A percentile compares a stretch with the other conserved stretches of the same genome.
Conservation (phyloP, 345 rosid genomes). For the Durio zibethinus region DNA sequence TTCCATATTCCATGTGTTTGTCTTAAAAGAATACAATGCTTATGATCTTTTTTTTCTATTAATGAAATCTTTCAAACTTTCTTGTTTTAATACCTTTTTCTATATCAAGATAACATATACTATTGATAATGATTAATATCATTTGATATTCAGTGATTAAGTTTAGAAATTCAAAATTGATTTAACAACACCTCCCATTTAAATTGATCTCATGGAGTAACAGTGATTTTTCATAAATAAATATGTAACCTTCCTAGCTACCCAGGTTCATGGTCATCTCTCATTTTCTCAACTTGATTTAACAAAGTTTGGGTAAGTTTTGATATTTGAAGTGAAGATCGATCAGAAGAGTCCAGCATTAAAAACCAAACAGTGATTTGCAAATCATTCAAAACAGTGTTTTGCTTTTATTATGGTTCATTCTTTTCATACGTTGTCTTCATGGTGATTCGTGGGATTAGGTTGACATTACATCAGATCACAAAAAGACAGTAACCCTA, state of each 20-base stretch:
- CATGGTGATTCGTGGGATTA: conserved; percentile 51
- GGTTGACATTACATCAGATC: conserved; percentile 29
- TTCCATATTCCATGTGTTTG: conserved; percentile 93
- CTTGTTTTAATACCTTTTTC: background rate
- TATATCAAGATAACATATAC: no score
- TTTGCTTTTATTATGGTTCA: background rate
- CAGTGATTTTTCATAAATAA: background rate
- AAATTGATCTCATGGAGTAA: conserved; percentile 2
- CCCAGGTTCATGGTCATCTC: background rate
- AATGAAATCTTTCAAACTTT: background rate
- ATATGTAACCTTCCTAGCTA: background rate
- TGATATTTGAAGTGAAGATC: background rate
- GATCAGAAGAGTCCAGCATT: background rate
- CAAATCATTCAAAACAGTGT: background rate
- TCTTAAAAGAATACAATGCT: conserved; percentile 38
- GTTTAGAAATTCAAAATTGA: no score
- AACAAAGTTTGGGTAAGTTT: background rate
- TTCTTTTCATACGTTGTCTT: conserved; percentile 20
- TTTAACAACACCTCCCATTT: background rate
- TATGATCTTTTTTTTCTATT: background rate
- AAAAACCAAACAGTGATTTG: conserved; percentile 12
- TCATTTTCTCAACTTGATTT: background rate
- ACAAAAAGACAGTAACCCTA: background rate
- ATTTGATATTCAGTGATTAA: no score
- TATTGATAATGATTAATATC: no score